phyloP scores from a whole-genome alignment of 2,329 filamentous ascomycete species.

The Calonectria hongkongensis region DNA sequence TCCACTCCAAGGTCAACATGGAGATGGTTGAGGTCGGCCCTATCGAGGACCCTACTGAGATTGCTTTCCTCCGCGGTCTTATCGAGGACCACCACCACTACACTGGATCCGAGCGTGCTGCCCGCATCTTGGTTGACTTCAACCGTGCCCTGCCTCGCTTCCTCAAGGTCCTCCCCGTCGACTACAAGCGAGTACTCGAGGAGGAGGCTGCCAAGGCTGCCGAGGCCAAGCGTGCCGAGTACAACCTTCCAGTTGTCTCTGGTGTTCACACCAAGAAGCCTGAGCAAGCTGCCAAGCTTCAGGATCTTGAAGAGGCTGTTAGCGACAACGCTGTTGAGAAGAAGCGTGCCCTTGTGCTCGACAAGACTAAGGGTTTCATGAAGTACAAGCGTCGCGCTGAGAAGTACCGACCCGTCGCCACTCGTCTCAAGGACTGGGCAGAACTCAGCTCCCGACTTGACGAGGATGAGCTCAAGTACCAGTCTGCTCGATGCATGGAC shows the following conservation, averaged over 20 bases:
- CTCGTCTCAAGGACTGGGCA: slow-evolving; percentile 93
- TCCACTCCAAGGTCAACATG: slow-evolving; percentile 93
- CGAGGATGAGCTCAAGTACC: slow-evolving; percentile 97
- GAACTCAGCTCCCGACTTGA: slow-evolving; percentile 91
- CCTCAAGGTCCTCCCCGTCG: slow-evolving; percentile 93
- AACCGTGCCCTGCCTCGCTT: slow-evolving; percentile 92
- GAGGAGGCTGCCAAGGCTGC: slow-evolving; percentile 92
- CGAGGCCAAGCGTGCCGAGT: slow-evolving; percentile 89
- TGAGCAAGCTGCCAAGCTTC: slow-evolving; percentile 81
- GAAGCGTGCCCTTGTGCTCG: slow-evolving; percentile 92
- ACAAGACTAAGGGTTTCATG: slow-evolving; percentile 99
- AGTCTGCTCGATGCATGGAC: slow-evolving; percentile 98
- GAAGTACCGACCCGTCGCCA: slow-evolving; percentile 91
- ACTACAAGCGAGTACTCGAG: slow-evolving; percentile 94
- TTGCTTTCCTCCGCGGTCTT: slow-evolving; percentile 91
- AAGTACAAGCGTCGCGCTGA: slow-evolving; percentile 94
- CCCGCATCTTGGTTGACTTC: slow-evolving; percentile 96
- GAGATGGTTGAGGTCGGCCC: slow-evolving; percentile 96
- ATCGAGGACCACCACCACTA: slow-evolving; percentile 99
- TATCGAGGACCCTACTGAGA: slow-evolving; percentile 89
- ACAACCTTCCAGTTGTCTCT: slow-evolving; percentile 85
- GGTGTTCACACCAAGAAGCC: slow-evolving; percentile 78
- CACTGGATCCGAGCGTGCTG: slow-evolving; percentile 95
- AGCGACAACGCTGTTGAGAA: slow-evolving; percentile 90
- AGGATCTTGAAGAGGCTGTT: slow-evolving; percentile 94